Base-by-base conservation (phyloP, 805 yeast genomes). In the Sungouiella thailandica region DNA sequence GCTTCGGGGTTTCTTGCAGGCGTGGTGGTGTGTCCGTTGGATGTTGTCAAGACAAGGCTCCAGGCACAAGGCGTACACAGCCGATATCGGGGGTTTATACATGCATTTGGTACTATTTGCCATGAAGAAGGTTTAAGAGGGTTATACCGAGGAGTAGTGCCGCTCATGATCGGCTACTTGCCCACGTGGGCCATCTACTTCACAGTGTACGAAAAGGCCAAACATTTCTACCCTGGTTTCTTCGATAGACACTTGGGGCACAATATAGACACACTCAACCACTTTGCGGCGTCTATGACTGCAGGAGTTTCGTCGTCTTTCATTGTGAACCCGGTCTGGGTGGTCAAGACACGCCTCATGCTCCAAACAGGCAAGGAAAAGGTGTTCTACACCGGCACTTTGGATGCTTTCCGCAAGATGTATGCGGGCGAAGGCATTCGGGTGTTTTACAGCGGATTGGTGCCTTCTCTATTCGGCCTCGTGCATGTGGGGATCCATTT, bases 161-260 rank as follows among this genome's bases (percentile, higher is more conserved):
- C 98, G n/a, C 87, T 90, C 25, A 74, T 90, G 1, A 60, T 90
- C 32, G 98, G 98, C 0, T 93, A 93, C 58, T 78, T 93, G 49
- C 98, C 98, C 11, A 87, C 97, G 0, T 93, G 98, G 98, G 88
- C 88, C 70, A 84, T 93, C 29, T 93, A 93, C 56, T 93, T 93
- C 60, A 74, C 90, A 6, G 83, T 88, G 20, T 93, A 93, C 57
- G 97, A 90, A 53, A 64, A 72, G 36, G 80, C 88, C 17, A 89
- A 88, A 54, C 50, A 58, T 28, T 52, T 69, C 31, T 76, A 74
- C 48, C 79, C 82, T 2, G 39, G 37, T 2, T 40, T 69, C 17
- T 58, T 72, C 28, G 43, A 58, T 11, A 29, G 34, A n/a, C 34
- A 52, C 11, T 50, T 54, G 29, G 51, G 52, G 23, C 34, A 59